Evolutionary conservation across 768 basidiomycete species (phyloP).

Genomic region (Tulasnella sp.): DNA sequence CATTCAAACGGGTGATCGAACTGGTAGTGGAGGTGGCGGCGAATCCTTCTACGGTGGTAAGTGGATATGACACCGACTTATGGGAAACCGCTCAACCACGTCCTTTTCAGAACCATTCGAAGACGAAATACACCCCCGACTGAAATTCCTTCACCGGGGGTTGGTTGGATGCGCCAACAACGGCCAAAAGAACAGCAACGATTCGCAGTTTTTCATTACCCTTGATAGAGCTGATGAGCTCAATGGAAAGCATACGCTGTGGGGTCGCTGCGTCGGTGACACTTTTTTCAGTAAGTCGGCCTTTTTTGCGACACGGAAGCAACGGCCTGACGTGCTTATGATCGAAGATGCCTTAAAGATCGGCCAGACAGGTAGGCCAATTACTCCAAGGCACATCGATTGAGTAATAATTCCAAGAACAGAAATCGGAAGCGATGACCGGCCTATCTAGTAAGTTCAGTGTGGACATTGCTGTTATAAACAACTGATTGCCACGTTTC

Average conservation of each 20-base stretch:
- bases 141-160: constrained; percentile 85
- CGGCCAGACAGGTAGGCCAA: constrained; percentile 66
- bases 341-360: constrained; percentile 80
- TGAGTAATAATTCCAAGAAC: background rate
- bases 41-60: constrained; percentile 91
- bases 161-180: constrained; percentile 91
- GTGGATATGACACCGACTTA: constrained; percentile 19
- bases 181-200: constrained; percentile 79
- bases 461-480: background rate
- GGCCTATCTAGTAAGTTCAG: constrained; percentile 71
- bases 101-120: constrained; percentile 72
- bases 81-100: constrained; percentile 21
- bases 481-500: background rate
- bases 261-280: constrained; percentile 82
- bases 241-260: constrained; percentile 89
- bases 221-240: constrained; percentile 88
- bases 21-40: constrained; percentile 84
- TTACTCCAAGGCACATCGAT: background rate
- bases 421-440: constrained; percentile 68
- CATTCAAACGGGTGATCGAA: constrained; percentile 90
- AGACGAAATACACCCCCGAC: constrained; percentile 87
- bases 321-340: background rate
- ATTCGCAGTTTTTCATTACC: constrained; percentile 93
- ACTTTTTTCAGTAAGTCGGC: constrained; percentile 71
- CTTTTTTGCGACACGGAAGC: too few relatives aligned